Conservation (phyloP, 352 stramenopile genomes). For the Pythium periplocum region DNA sequence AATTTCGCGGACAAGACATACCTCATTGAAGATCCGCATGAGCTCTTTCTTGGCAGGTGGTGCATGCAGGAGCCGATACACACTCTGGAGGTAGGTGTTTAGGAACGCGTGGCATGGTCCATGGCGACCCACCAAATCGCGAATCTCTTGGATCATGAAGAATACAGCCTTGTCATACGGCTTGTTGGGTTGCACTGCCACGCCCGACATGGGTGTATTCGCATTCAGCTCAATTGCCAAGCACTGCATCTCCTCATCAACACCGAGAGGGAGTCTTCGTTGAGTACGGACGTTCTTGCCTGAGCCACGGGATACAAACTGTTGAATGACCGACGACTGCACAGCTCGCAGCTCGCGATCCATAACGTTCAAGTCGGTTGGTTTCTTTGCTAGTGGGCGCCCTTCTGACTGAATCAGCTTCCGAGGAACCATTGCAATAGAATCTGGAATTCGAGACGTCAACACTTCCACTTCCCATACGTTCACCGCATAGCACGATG, state of each 20-base stretch:
- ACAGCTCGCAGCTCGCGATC: constrained; percentile 67
- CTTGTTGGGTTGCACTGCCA: constrained; percentile 70
- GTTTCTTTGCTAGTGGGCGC: constrained; percentile 29
- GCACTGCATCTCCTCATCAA: constrained; percentile 73
- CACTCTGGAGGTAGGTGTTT: constrained; percentile 63
- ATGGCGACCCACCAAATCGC: constrained; percentile 58
- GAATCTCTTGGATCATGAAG: constrained; percentile 59
- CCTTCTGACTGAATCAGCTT: constrained; percentile 72
- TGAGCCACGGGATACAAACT: constrained; percentile 48
- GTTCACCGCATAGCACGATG: constrained; percentile 67
- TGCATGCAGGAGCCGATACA: constrained; percentile 64
- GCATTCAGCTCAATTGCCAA: constrained; percentile 72
- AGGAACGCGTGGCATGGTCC: constrained; percentile 62
- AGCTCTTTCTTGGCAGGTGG: constrained; percentile 71
- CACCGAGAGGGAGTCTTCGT: constrained; percentile 49
- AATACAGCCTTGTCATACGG: constrained; percentile 71
- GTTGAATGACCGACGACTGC: constrained; percentile 57
- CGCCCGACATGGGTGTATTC: constrained; percentile 68
- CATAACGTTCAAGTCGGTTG: constrained; percentile 38
- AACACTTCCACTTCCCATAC: constrained; percentile 67
- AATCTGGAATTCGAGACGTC: constrained; percentile 35
- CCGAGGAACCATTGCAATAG: constrained; percentile 64
- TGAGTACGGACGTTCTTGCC: constrained; percentile 61
- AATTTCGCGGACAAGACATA: constrained; percentile 16
- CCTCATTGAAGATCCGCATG: constrained; percentile 67